A percentile compares a stretch with the other conserved stretches of the same genome.
These are phyloP conservation scores for Dittrichia graveolens DNA, from an alignment of 129 eudicot genomes.

Conservation along the genomic window DNA sequence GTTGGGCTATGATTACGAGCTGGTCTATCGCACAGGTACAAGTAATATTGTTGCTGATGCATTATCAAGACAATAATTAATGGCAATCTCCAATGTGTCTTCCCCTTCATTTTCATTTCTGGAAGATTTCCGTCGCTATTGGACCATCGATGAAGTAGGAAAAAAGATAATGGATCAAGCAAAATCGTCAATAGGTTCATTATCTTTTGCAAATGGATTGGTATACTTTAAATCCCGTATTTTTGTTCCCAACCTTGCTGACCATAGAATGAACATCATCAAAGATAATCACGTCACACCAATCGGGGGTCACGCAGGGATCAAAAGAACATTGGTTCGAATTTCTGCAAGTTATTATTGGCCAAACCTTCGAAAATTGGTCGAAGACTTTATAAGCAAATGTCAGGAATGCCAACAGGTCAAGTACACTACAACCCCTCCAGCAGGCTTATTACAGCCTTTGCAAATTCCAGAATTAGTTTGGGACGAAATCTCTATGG, in stretches of 20 bases:
- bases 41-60: not conserved
- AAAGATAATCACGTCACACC: not conserved
- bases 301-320: not conserved
- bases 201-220: not conserved
- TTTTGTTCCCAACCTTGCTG: no score
- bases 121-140: not conserved
- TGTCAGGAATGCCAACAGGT: not conserved
- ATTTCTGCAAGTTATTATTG: not conserved
- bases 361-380: not conserved
- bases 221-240: not conserved
- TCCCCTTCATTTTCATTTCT: not conserved
- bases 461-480: not conserved
- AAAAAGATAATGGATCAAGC: not conserved
- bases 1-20: not conserved
- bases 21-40: not conserved
- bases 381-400: not conserved
- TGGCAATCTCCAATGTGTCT: not conserved
- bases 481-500: conserved; percentile 1
- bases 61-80: not conserved
- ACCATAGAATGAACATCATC: not conserved
- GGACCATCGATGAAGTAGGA: not conserved
- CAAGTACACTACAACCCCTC: not conserved
- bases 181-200: not conserved
- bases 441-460: not conserved
- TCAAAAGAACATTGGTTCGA: not conserved